Conservation (phyloP, 2,329 filamentous ascomycete genomes). For the Plectosphaerella plurivora region DNA sequence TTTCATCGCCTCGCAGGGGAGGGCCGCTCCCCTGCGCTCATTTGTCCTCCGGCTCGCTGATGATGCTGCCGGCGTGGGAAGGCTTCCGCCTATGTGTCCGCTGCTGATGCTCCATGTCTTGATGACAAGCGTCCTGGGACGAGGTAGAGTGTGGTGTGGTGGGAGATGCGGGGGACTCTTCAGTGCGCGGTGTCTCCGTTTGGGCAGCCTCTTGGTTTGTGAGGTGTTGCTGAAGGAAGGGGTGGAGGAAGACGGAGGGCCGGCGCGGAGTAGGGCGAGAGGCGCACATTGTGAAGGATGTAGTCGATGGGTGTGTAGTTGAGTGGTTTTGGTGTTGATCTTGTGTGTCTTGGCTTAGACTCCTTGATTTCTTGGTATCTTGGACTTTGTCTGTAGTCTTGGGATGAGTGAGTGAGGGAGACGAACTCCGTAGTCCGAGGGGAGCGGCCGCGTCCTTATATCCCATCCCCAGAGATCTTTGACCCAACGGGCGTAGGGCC, state of each 20-base stretch:
- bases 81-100: not conserved
- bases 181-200: not conserved
- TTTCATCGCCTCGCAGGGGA: not conserved
- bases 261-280: not conserved
- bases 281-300: not conserved
- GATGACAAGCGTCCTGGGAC: not conserved
- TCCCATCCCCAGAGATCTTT: not conserved
- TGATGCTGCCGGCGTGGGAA: not conserved
- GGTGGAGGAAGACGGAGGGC: not conserved
- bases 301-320: not conserved
- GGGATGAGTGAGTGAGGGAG: not conserved
- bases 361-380: not conserved
- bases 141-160: not conserved
- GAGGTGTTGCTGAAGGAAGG: not conserved
- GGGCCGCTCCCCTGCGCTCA: not conserved
- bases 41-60: not conserved
- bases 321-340: not conserved
- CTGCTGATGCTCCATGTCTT: not conserved
- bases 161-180: not conserved
- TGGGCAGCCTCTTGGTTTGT: not conserved
- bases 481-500: not conserved
- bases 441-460: not conserved
- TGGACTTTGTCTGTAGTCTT: not conserved
- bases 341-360: not conserved
- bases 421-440: not conserved